Evolutionary conservation across 2,329 filamentous ascomycete genomes (phyloP).

Genomic region (Colletotrichum noveboracense): DNA sequence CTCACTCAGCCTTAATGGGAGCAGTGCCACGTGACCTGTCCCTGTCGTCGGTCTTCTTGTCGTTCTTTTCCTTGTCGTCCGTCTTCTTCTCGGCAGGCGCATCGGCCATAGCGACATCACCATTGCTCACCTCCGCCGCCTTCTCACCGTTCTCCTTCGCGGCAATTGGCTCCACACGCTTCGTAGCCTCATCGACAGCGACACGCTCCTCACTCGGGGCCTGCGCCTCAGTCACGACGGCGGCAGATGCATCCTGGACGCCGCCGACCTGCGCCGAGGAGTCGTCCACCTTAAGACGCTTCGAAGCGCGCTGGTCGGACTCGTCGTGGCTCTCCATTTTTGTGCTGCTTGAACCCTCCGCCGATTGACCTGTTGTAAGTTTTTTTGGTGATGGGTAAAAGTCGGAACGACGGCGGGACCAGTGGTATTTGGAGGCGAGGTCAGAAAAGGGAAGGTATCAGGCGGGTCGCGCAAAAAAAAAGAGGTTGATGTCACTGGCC

Average conservation of each 20-base stretch:
- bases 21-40: slow-evolving; percentile 32
- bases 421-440: background rate
- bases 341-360: background rate
- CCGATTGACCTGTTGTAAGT: background rate
- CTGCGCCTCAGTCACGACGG: background rate
- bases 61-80: background rate
- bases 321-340: slow-evolving; percentile 16
- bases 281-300: slow-evolving; percentile 26
- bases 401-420: background rate
- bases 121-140: background rate
- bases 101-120: slow-evolving; percentile 14
- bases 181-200: slow-evolving; percentile 9
- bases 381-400: background rate
- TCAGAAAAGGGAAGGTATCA: slow-evolving; percentile 4
- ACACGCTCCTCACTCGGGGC: background rate
- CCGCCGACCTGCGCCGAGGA: background rate
- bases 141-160: slow-evolving; percentile 13
- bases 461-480: background rate
- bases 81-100: background rate
- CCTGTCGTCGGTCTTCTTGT: slow-evolving; percentile 19
- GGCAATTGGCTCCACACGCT: slow-evolving; percentile 1
- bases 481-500: slow-evolving; percentile 12
- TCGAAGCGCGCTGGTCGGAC: slow-evolving; percentile 25
- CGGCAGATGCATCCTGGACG: background rate
- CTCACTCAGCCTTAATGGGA: slow-evolving; percentile 43